Evolutionary conservation across 2,329 filamentous ascomycete genomes (phyloP), one percentile per base, ranked within the genome.

Genomic region (Orbilia brochopaga): DNA sequence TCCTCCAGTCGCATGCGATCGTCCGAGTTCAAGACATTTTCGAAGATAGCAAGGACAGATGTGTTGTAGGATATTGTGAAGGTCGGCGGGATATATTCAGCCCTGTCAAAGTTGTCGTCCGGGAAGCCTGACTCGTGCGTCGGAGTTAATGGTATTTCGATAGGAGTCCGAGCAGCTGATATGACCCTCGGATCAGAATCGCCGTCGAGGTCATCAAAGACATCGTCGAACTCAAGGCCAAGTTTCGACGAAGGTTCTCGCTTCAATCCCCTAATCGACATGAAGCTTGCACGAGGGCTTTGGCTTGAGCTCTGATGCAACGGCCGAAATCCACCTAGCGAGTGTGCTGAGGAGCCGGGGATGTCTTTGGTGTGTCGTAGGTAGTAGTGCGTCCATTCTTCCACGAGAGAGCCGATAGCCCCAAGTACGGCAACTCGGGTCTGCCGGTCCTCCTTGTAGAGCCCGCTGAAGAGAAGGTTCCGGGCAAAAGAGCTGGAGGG

Each of bases 331-430:
- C 67, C 67, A 37, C 67, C 57, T 52, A 57, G 30, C 13, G 53
- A 44, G 11, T 30, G 10, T 35, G 42, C 56, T 11, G 67, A 54
- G 42, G 52, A 50, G 10, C 62, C 55, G 1, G 55, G 40, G 15
- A 61, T 50, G 24, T 72, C 67, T 17, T 42, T 72, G n/a, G 67
- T 72, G 21, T 72, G 67, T 50, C 67, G 67, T 48, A 72, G 42
- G 60, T 72, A 72, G 56, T 72, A 72, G 23, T 57, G 60, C 6
- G 67, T 72, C 67, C 67, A 72, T 44, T 65, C 67, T 15, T 72
- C 67, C 23, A 72, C 67, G 30, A 72, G 67, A 17, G 67, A 52
- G 2, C 67, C 60, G 17, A 72, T 65, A 40, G 60, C 60, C 23
- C 55, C 56, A 10, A 72, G 60, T 0, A 72, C 55, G 15, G 67